phyloP scores from a whole-genome alignment of 495 filamentous ascomycete species.

The Chaetomidium leptoderma region DNA sequence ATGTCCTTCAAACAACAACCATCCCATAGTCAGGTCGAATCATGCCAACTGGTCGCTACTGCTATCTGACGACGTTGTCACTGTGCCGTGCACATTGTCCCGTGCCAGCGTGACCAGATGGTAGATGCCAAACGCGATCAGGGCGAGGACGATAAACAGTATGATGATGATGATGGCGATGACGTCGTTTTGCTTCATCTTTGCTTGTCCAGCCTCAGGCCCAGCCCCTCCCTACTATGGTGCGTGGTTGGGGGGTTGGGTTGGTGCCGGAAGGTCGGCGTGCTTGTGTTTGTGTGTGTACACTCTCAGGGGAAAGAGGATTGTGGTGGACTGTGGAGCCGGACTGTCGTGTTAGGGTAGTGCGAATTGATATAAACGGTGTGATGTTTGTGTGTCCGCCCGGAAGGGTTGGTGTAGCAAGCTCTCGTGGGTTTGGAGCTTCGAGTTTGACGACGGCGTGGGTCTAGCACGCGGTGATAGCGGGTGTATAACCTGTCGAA shows the following conservation, averaged over 20 bases:
- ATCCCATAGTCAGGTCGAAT: background rate
- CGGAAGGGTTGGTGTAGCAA: too few relatives aligned
- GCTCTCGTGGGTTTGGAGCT: background rate
- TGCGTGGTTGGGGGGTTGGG: background rate
- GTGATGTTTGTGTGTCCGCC: too few relatives aligned
- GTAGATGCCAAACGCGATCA: constrained; percentile 68
- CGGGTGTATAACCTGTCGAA: too few relatives aligned
- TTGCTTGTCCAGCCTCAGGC: constrained; percentile 19
- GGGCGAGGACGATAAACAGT: constrained; percentile 67
- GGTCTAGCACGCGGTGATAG: background rate
- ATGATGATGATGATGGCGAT: constrained; percentile 81
- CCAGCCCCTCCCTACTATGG: background rate
- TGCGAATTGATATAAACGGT: too few relatives aligned
- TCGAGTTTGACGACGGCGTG: constrained; percentile 1
- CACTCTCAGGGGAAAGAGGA: too few relatives aligned
- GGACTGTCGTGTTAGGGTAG: too few relatives aligned
- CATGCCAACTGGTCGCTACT: constrained; percentile 20
- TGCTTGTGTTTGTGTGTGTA: too few relatives aligned
- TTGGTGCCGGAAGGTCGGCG: background rate
- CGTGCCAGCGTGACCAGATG: constrained; percentile 49
- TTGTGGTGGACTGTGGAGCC: too few relatives aligned
- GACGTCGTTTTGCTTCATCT: constrained; percentile 68
- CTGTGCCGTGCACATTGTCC: constrained; percentile 34
- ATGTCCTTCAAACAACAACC: too few relatives aligned
- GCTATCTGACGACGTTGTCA: constrained; percentile 29